phyloP scores from a whole-genome alignment of 176 grass and related monocot genomes.

The Rhipidocladum racemiflorum region DNA sequence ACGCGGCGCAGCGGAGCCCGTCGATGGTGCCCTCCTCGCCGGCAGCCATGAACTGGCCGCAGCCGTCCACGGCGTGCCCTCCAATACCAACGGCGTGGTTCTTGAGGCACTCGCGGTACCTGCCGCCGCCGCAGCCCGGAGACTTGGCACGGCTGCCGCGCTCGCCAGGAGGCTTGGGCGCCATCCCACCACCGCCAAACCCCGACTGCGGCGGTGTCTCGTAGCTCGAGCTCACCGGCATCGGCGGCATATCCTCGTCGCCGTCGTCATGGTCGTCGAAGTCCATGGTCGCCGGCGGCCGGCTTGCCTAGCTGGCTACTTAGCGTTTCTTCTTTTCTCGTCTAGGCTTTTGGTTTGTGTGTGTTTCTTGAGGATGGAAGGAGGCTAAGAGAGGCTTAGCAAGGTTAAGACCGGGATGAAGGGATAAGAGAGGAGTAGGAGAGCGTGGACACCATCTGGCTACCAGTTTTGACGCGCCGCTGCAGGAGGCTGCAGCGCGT shows the following conservation, averaged over 20 bases:
- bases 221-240: conserved; percentile 62
- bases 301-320: background rate
- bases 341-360: background rate
- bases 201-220: conserved; percentile 15
- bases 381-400: conserved; percentile 45
- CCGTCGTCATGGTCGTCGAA: conserved; percentile 62
- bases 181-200: conserved; percentile 1
- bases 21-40: conserved; percentile 68
- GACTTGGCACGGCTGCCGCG: background rate
- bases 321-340: background rate
- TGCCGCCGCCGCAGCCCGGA: conserved; percentile 8
- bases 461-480: conserved; percentile 55
- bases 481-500: background rate
- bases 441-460: conserved; percentile 49
- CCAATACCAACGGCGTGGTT: conserved; percentile 84
- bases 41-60: conserved; percentile 87
- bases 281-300: conserved; percentile 46
- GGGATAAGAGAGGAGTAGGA: conserved; percentile 36
- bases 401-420: conserved; percentile 43
- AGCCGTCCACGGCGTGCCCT: conserved; percentile 74
- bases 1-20: conserved; percentile 82
- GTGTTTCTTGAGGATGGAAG: conserved; percentile 22
- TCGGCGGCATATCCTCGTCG: conserved; percentile 46
- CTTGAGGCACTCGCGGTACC: conserved; percentile 85
- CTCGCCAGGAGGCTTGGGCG: conserved; percentile 19